Base-by-base conservation (phyloP, 192 early-diverging fungal species). In the Linnemannia schmuckeri region DNA sequence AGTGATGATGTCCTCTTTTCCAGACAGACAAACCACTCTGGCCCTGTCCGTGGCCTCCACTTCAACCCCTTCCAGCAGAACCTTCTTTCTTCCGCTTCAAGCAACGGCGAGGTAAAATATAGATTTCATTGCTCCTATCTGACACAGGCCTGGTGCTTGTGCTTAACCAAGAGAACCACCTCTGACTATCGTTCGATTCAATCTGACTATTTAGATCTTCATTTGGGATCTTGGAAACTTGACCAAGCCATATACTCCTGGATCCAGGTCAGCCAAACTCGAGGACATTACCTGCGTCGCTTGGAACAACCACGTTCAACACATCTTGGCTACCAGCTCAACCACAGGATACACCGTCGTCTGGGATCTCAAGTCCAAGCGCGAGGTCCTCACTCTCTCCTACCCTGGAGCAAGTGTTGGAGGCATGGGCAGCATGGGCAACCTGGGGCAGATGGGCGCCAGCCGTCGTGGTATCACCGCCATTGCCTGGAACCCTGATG, bases 141-240 rank as follows among this genome's bases (percentile, higher is more conserved):
- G 44, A 52, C 49, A 52, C 4, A 18, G 49, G 49, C 5, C 47
- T 54, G 70, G 47, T 18, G 49, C 17, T 52, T 22, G 47, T 41
- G 20, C 18, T 57, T 33, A 18, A 37, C 10, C 33, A 47, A 73
- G 40, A 30, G 13, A 38, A 12, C 13, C 33, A 55, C 10, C 38
- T 52, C 35, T 52, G 4, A 52, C 49, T 6, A 0, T 84, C 3
- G 20, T 40, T 35, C 13, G 47, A 71, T 33, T 37, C 9, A 63
- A 30, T 27, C 38, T 74, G 5, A 22, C 10, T 52, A 33, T 57
- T 33, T 88, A 97, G 96, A 91, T 97, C 69, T 95, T 95, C 78
- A 95, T 99, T 78, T 99, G 98, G 98, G 98, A 99, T 91, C 89
- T 99, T 73, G 93, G 93, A 55, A 96, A 94, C 80, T 95, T 96